These are phyloP conservation scores for Saccharomycopsis javanensis DNA, from an alignment of 805 yeast genomes.

Conservation along the genomic window DNA sequence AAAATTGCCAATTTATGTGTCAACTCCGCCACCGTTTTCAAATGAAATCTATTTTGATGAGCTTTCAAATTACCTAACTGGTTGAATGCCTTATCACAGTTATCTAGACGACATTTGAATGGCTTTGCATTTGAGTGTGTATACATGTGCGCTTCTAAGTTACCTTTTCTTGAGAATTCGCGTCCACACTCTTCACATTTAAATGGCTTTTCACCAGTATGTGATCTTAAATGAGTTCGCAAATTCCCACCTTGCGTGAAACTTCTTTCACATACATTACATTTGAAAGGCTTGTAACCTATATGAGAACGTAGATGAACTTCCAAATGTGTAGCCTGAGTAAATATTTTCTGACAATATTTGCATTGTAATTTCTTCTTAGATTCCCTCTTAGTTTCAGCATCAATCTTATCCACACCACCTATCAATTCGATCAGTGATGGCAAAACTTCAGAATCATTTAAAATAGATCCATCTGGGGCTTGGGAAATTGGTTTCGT, in stretches of 20 bases:
- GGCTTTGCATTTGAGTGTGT: constrained; percentile 79
- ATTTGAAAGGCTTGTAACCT: constrained; percentile 76
- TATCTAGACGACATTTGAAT: constrained; percentile 67
- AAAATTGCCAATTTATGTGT: constrained; percentile 59
- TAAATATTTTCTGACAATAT: constrained; percentile 70
- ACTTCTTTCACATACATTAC: constrained; percentile 67
- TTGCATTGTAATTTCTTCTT: constrained; percentile 57
- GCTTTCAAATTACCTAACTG: constrained; percentile 91
- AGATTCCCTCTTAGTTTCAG: constrained; percentile 21
- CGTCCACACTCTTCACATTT: constrained; percentile 68
- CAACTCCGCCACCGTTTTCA: constrained; percentile 55
- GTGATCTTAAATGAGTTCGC: constrained; percentile 74
- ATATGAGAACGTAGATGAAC: constrained; percentile 84
- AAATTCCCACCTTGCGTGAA: constrained; percentile 89
- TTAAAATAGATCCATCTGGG: constrained; percentile 60
- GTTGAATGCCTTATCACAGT: constrained; percentile 76
- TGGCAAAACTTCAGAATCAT: constrained; percentile 43
- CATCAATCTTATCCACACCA: constrained; percentile 60
- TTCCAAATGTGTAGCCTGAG: constrained; percentile 86
- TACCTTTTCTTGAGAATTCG: constrained; percentile 82
- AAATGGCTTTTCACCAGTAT: constrained; percentile 90
- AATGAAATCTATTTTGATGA: constrained; percentile 86
- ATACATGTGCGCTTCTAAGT: constrained; percentile 75
- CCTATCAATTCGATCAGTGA: constrained; percentile 62
- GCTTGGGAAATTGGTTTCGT: constrained; percentile 54